phyloP scores from a whole-genome alignment of 2,329 filamentous ascomycete genomes.

The Ophiostoma pallidulum region DNA sequence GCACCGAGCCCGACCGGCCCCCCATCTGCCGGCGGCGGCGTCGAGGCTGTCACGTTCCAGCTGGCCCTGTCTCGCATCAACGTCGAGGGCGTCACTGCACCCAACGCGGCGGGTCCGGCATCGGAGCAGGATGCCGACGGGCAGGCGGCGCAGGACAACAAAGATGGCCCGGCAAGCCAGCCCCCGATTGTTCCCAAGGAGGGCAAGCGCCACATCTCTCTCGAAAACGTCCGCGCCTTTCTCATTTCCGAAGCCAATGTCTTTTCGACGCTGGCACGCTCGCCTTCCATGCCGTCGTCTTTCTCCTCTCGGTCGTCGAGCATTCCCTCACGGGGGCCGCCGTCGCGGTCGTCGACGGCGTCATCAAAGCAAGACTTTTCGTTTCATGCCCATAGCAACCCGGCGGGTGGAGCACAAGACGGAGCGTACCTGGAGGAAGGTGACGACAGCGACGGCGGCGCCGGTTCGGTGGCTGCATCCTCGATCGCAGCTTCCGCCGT shows the following conservation, averaged over 20 bases:
- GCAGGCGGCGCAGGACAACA: not conserved
- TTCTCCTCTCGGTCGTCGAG: slow-evolving; percentile 34
- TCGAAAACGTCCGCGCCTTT: slow-evolving; percentile 55
- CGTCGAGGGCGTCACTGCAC: slow-evolving; percentile 54
- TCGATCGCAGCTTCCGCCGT: slow-evolving; percentile 26
- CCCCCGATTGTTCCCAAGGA: slow-evolving; percentile 41
- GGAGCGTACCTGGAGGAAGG: not conserved
- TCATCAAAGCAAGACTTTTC: not conserved
- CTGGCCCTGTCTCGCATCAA: slow-evolving; percentile 55
- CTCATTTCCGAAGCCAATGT: slow-evolving; percentile 59
- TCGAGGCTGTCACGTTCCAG: slow-evolving; percentile 52
- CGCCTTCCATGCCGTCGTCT: slow-evolving; percentile 51
- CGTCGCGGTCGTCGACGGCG: slow-evolving; percentile 18
- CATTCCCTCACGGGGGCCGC: slow-evolving; percentile 16
- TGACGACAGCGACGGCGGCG: slow-evolving; percentile 12
- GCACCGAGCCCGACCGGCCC: not conserved
- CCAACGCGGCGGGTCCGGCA: not conserved
- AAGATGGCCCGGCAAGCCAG: slow-evolving; percentile 1
- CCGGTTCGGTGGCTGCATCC: slow-evolving; percentile 25
- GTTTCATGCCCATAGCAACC: not conserved
- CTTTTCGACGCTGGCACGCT: slow-evolving; percentile 50
- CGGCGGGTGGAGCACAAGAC: not conserved
- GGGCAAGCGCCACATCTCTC: slow-evolving; percentile 54
- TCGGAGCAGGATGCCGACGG: slow-evolving; percentile 13
- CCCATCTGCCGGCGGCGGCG: slow-evolving; percentile 20